phyloP scores from a whole-genome alignment of 352 stramenopile genomes.

The Globisporangium polare region DNA sequence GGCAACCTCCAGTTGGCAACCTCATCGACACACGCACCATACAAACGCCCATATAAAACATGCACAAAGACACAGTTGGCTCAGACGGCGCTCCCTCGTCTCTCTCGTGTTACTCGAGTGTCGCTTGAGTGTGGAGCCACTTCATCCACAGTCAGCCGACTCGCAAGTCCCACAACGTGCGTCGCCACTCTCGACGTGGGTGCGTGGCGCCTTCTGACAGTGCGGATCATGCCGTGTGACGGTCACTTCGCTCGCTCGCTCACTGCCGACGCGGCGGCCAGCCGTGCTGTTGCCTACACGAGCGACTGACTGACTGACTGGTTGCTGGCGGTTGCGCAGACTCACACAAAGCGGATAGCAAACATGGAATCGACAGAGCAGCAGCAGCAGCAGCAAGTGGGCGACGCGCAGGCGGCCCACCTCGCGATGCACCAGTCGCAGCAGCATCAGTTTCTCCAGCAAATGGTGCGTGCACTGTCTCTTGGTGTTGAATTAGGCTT shows the following conservation, averaged over 20 bases:
- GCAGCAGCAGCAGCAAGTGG: conserved; percentile 14
- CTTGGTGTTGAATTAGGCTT: neutral
- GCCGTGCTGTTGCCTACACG: neutral
- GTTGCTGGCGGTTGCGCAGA: neutral
- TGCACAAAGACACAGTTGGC: too few relatives aligned
- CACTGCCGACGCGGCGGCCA: neutral
- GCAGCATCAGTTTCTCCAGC: conserved; percentile 74
- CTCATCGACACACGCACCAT: too few relatives aligned
- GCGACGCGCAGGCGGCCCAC: conserved; percentile 34
- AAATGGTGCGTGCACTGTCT: conserved; percentile 46
- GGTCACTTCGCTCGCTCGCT: neutral
- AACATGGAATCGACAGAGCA: conserved; percentile 11
- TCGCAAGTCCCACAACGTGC: too few relatives aligned
- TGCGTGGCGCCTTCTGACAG: neutral
- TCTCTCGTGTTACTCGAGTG: too few relatives aligned
- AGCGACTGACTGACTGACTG: neutral
- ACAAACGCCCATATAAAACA: too few relatives aligned
- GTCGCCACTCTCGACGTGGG: neutral
- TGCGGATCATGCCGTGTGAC: neutral
- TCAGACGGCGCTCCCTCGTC: too few relatives aligned
- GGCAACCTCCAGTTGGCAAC: too few relatives aligned
- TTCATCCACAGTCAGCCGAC: too few relatives aligned
- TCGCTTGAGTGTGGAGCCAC: too few relatives aligned
- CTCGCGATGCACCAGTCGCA: conserved; percentile 75
- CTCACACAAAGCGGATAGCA: neutral